Conservation (phyloP, 305 asterid species). For the Fraxinus angustifolia region DNA sequence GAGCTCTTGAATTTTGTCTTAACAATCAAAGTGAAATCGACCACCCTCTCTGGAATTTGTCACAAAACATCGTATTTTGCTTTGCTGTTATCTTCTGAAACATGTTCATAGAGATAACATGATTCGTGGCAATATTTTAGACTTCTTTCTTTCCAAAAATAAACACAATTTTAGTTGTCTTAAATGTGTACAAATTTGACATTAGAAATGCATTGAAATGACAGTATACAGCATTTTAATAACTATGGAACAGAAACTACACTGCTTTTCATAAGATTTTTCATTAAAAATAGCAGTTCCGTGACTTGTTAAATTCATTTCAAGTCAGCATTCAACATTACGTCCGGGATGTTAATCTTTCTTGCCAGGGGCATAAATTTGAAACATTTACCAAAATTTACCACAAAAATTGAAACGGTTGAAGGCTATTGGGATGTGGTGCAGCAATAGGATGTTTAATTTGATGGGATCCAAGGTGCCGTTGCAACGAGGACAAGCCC, state of each 20-base stretch:
- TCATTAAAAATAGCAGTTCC: not conserved
- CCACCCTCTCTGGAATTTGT: not conserved
- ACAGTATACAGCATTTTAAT: not conserved
- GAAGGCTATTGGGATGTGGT: not conserved
- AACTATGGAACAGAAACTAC: not conserved
- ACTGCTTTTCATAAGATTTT: not conserved
- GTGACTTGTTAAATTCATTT: not conserved
- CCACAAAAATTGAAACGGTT: not conserved
- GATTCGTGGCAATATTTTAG: not conserved
- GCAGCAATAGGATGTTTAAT: too few relatives aligned
- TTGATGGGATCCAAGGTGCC: too few relatives aligned
- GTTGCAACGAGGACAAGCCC: too few relatives aligned
- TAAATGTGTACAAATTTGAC: not conserved
- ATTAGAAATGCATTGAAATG: not conserved
- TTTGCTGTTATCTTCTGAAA: not conserved
- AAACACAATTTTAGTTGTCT: not conserved
- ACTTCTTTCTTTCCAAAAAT: not conserved
- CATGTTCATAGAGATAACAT: not conserved
- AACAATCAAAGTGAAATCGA: not conserved
- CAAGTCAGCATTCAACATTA: not conserved
- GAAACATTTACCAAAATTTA: not conserved
- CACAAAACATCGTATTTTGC: not conserved
- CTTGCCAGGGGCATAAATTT: not conserved
- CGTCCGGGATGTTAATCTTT: not conserved
- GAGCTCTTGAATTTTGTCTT: not conserved